Conservation (phyloP, 192 early-diverging fungal genomes). For the Backusella circina region DNA sequence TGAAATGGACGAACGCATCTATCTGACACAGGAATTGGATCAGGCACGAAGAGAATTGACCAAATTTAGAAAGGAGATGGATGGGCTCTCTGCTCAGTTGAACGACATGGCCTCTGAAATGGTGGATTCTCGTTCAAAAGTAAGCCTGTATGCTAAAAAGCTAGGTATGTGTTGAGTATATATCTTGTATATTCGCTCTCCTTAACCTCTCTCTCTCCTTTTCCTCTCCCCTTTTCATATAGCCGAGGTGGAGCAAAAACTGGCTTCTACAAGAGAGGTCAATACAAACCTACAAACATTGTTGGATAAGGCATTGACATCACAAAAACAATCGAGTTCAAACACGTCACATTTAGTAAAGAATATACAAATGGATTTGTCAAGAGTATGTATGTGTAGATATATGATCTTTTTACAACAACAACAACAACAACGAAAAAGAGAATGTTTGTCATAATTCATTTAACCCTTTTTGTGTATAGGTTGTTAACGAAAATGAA, state of each 20-base stretch:
- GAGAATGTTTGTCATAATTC: too few species aligned
- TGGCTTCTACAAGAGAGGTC: conserved; percentile 50
- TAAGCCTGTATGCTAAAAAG: conserved; percentile 49
- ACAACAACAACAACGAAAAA: too few species aligned
- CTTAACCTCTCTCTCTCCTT: not conserved
- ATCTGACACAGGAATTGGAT: conserved; percentile 47
- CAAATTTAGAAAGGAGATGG: conserved; percentile 53
- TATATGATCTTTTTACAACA: too few species aligned
- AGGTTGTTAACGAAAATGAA: conserved; percentile 49
- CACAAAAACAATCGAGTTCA: conserved; percentile 53
- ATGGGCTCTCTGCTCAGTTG: conserved; percentile 51
- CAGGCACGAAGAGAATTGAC: conserved; percentile 47
- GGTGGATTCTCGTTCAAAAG: conserved; percentile 50
- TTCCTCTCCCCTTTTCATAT: not conserved
- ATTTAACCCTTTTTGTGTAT: not conserved
- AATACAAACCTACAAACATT: conserved; percentile 52
- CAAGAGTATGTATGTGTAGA: conserved; percentile 33
- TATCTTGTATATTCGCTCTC: not conserved
- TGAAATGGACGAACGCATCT: conserved; percentile 42
- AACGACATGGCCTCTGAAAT: conserved; percentile 57
- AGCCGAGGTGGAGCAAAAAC: conserved; percentile 55
- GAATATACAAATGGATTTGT: conserved; percentile 53
- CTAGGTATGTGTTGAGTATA: conserved; percentile 28
- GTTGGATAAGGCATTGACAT: conserved; percentile 47
- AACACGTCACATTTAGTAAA: conserved; percentile 58